Conservation (phyloP, 352 stramenopile genomes). For the Phytophthora pini region DNA sequence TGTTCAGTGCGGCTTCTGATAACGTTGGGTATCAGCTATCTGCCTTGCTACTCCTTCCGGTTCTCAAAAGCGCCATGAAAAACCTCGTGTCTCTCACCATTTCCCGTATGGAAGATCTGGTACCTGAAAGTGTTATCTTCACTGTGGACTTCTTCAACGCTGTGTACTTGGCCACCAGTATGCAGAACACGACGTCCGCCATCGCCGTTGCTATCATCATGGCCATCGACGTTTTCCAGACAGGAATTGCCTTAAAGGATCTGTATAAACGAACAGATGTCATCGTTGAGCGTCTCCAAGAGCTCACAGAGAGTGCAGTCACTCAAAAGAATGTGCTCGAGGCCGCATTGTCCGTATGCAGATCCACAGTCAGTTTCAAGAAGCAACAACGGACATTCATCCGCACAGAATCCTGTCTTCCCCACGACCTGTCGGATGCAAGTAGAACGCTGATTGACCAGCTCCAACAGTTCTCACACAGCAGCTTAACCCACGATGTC, state of each 20-base stretch:
- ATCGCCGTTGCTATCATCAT: conserved; percentile 13
- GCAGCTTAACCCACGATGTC: too few relatives aligned
- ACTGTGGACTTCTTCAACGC: conserved; percentile 23
- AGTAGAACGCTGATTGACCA: neutral
- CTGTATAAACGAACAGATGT: neutral
- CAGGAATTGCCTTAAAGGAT: neutral
- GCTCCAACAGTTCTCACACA: neutral
- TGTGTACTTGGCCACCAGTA: conserved; percentile 17
- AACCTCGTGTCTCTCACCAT: conserved; percentile 7
- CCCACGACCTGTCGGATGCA: neutral
- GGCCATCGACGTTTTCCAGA: conserved; percentile 10
- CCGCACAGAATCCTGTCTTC: neutral
- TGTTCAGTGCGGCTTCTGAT: neutral
- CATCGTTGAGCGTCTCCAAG: neutral
- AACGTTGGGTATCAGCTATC: neutral
- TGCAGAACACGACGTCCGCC: conserved; percentile 21
- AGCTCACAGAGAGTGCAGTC: neutral
- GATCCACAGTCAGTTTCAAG: neutral
- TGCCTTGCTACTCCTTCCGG: conserved; percentile 2
- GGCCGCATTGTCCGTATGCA: neutral
- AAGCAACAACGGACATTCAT: neutral
- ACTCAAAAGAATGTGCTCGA: neutral
- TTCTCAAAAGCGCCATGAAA: conserved; percentile 16
- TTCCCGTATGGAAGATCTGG: conserved; percentile 6
- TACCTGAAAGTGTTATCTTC: conserved; percentile 12